Conservation (phyloP, 2,329 filamentous ascomycete species). For the Escovopsis weberi region DNA sequence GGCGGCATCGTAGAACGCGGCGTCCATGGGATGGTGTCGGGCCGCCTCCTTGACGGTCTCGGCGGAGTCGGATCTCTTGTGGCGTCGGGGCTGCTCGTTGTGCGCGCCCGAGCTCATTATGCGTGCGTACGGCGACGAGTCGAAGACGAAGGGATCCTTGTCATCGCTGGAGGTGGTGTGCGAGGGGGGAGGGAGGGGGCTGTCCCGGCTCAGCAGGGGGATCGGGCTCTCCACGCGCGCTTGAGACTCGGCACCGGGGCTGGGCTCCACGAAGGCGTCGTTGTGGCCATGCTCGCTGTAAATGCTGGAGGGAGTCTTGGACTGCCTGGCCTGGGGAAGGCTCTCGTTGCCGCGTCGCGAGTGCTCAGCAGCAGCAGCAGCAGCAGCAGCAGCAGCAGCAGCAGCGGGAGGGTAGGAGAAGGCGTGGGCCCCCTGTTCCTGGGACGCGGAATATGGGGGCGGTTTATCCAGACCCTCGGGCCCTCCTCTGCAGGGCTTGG, state of each 20-base stretch:
- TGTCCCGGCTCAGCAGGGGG: background rate
- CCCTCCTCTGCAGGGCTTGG: too few species aligned
- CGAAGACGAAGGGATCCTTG: conserved; percentile 32
- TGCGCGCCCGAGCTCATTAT: conserved; percentile 22
- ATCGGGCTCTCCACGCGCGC: background rate
- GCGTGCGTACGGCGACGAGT: conserved; percentile 25
- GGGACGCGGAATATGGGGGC: too few species aligned
- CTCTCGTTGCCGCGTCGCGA: too few species aligned
- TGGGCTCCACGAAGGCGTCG: background rate
- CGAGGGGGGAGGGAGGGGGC: conserved; percentile 15
- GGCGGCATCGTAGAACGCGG: conserved; percentile 21
- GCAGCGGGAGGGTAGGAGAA: too few species aligned
- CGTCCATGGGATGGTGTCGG: background rate
- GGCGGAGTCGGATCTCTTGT: conserved; percentile 1
- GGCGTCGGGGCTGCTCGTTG: conserved; percentile 11
- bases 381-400: too few species aligned
- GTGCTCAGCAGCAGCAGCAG: too few species aligned
- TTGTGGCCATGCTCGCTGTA: background rate
- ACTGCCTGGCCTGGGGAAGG: too few species aligned
- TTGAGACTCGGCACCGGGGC: too few species aligned
- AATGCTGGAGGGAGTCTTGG: background rate
- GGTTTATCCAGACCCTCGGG: too few species aligned
- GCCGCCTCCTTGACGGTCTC: background rate
- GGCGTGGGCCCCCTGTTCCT: too few species aligned
- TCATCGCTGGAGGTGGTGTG: conserved; percentile 20